Conservation (phyloP, 768 basidiomycete species). For the Mycena pura region DNA sequence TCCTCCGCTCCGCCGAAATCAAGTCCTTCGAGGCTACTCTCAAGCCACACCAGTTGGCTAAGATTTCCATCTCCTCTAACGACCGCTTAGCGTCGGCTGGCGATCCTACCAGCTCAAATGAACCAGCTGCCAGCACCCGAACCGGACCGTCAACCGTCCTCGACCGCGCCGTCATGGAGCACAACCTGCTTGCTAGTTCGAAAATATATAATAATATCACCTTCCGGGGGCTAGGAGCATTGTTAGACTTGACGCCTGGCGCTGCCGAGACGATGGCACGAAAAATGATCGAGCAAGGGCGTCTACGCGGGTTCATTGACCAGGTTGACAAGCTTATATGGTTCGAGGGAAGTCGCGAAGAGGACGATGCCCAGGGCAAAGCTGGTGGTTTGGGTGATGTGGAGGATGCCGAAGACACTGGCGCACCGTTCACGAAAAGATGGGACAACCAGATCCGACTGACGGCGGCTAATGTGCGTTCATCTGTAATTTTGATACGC, state of each 20-base stretch:
- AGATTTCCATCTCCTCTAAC: conserved; percentile 83
- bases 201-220: conserved; percentile 98
- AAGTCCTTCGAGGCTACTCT: conserved; percentile 88
- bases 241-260: conserved; percentile 88
- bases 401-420: conserved; percentile 87
- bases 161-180: conserved; percentile 98
- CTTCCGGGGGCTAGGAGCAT: conserved; percentile 88
- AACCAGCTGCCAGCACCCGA: conserved; percentile 71
- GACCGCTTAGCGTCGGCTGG: conserved; percentile 77
- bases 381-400: conserved; percentile 93
- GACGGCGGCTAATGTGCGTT: conserved; percentile 82
- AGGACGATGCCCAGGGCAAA: conserved; percentile 92
- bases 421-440: conserved; percentile 88
- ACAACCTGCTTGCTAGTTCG: conserved; percentile 95
- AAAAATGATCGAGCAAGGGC: conserved; percentile 98
- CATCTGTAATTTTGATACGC: neutral
- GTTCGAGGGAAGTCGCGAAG: conserved; percentile 88
- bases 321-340: conserved; percentile 94
- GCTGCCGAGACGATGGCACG: conserved; percentile 98
- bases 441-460: conserved; percentile 96
- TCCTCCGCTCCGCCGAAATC: conserved; percentile 88
- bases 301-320: conserved; percentile 91
- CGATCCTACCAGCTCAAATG: conserved; percentile 50
- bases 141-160: conserved; percentile 95
- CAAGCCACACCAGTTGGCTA: conserved; percentile 94